A percentile compares a stretch with the other conserved stretches of the same genome.
Conservation (phyloP, 805 yeast species). For the Candida sanyiensis region DNA sequence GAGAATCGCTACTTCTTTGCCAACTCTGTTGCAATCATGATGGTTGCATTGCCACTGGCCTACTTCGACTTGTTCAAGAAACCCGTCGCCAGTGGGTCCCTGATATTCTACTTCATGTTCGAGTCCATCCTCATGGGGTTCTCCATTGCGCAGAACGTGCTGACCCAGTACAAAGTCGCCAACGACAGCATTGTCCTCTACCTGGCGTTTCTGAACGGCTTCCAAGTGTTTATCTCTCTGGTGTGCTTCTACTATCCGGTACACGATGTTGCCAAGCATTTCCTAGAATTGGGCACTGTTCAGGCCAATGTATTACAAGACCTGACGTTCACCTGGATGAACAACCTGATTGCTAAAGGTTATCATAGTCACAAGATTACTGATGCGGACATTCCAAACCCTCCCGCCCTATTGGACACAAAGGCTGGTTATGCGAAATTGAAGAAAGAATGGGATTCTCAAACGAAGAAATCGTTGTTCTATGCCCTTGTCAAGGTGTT, state of each 20-base stretch:
- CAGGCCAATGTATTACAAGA: constrained; percentile 67
- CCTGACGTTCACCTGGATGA: constrained; percentile 89
- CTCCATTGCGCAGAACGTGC: constrained; percentile 35
- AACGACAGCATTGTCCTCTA: constrained; percentile 24
- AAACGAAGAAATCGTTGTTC: constrained; percentile 46
- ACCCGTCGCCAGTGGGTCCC: constrained; percentile 54
- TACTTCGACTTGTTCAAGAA: constrained; percentile 37
- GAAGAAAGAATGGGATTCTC: constrained; percentile 53
- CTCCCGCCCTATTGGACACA: constrained; percentile 65
- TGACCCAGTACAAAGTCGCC: constrained; percentile 26
- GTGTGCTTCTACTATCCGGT: constrained; percentile 30
- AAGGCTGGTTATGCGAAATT: constrained; percentile 44
- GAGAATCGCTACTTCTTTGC: constrained; percentile 3
- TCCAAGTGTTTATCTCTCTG: constrained; percentile 28
- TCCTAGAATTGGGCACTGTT: constrained; percentile 39
- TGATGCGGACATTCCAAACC: constrained; percentile 66
- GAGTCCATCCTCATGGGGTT: constrained; percentile 40
- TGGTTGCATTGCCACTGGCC: constrained; percentile 38
- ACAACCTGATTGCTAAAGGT: constrained; percentile 74
- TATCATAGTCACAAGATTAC: constrained; percentile 44
- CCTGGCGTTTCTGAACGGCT: constrained; percentile 26
- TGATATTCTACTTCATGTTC: constrained; percentile 73
- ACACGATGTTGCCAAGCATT: constrained; percentile 36
- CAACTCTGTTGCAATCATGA: constrained; percentile 16
- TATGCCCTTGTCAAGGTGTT: constrained; percentile 64